phyloP scores from a whole-genome alignment of 225 moss, liverwort and hornwort genomes.

The Rhytidiadelphus loreus region DNA sequence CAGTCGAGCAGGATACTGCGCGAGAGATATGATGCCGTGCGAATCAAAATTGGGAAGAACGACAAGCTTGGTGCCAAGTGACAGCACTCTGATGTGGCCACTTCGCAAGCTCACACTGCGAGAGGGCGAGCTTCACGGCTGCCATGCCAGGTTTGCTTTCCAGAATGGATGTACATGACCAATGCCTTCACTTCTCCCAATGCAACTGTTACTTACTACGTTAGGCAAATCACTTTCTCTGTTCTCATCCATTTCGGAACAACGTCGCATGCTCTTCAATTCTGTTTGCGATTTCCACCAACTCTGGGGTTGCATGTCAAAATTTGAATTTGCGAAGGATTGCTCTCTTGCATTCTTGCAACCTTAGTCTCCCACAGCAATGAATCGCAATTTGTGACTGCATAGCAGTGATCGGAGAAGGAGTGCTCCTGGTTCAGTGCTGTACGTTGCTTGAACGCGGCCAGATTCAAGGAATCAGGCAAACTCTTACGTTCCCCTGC shows the following conservation, averaged over 20 bases:
- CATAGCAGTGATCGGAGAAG: background rate
- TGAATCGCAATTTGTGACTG: background rate
- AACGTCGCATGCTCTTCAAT: background rate
- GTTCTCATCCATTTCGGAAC: background rate
- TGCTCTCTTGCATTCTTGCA: background rate
- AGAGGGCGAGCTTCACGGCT: background rate
- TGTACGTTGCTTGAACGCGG: background rate
- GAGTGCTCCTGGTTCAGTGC: background rate
- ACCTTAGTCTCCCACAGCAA: no score
- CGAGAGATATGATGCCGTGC: background rate
- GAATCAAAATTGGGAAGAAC: background rate
- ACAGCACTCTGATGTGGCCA: background rate
- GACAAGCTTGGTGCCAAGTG: background rate
- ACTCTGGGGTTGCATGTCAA: background rate
- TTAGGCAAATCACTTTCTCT: background rate
- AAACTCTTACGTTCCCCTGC: background rate
- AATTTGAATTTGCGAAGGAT: background rate
- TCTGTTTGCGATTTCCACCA: background rate
- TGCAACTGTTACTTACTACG: background rate
- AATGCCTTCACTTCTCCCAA: background rate
- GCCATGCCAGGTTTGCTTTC: background rate
- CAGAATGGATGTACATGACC: background rate
- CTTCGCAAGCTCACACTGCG: background rate
- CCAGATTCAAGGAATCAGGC: background rate
- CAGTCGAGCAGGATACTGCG: background rate